Evolutionary conservation across 805 yeast species (phyloP).

Genomic region (Pichia sporocuriosa): DNA sequence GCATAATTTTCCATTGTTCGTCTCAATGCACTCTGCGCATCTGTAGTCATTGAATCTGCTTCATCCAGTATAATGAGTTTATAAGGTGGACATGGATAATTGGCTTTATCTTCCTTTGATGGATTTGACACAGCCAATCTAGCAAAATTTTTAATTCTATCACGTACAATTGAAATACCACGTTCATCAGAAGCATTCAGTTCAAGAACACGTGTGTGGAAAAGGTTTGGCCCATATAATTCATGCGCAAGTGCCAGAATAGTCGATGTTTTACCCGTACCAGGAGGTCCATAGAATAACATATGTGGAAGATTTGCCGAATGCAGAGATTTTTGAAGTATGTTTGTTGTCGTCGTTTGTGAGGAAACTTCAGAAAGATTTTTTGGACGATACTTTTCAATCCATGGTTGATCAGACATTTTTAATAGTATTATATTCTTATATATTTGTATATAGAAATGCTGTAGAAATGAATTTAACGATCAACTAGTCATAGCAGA

Average conservation of each 20-base stretch:
- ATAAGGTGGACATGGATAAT: conserved; percentile 95
- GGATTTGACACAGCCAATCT: conserved; percentile 80
- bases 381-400: conserved; percentile 90
- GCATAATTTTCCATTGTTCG: conserved; percentile 92
- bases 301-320: conserved; percentile 86
- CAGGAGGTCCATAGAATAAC: conserved; percentile 92
- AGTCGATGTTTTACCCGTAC: conserved; percentile 89
- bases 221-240: conserved; percentile 65
- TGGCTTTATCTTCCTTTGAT: conserved; percentile 52
- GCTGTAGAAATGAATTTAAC: too few species aligned
- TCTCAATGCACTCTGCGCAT: conserved; percentile 91
- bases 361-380: conserved; percentile 82
- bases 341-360: conserved; percentile 82
- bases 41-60: conserved; percentile 98
- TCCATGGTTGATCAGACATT: conserved; percentile 61
- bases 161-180: conserved; percentile 82
- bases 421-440: too few species aligned
- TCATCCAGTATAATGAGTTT: conserved; percentile 89
- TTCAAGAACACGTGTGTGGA: conserved; percentile 68
- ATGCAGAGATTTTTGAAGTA: conserved; percentile 68
- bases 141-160: conserved; percentile 81
- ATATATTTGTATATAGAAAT: too few species aligned
- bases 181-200: conserved; percentile 88
- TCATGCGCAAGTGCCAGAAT: conserved; percentile 77
- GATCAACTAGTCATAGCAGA: too few species aligned